Conservation (phyloP, 148 eudicot genomes). For the Dianthus caryophyllus region DNA sequence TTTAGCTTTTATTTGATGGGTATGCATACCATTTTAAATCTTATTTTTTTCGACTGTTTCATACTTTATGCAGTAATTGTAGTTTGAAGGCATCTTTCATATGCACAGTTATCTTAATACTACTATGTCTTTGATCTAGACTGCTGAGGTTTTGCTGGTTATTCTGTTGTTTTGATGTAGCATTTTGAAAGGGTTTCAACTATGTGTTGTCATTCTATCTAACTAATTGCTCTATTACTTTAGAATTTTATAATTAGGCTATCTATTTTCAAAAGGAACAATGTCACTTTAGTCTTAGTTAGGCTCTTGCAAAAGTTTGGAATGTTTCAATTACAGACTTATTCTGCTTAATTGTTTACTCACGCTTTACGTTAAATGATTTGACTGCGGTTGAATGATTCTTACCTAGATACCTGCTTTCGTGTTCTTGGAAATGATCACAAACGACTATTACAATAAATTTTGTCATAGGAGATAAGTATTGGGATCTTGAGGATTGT, state of each 20-base stretch:
- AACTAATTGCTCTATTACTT: neutral
- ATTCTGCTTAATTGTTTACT: neutral
- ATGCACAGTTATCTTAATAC: neutral
- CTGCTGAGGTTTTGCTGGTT: neutral
- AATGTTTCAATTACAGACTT: conserved; percentile 18
- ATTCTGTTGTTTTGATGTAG: conserved; percentile 7
- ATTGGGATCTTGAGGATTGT: neutral
- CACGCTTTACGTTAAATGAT: conserved; percentile 8
- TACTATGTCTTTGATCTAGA: neutral
- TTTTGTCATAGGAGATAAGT: neutral
- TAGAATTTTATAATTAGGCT: neutral
- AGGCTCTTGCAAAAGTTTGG: conserved; percentile 4
- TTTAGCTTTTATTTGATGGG: neutral
- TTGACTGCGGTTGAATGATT: conserved; percentile 18
- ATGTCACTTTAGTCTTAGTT: conserved; percentile 19
- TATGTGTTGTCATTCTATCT: neutral
- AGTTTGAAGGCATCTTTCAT: neutral
- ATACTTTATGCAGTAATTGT: neutral
- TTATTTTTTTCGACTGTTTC: neutral
- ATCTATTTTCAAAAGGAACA: neutral
- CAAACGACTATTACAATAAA: neutral
- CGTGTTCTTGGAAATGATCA: neutral
- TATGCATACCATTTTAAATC: conserved; percentile 1
- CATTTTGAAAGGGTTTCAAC: neutral
- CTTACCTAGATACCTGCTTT: neutral